Conservation (phyloP, 148 eudicot species). For the Rhododendron vialii region DNA sequence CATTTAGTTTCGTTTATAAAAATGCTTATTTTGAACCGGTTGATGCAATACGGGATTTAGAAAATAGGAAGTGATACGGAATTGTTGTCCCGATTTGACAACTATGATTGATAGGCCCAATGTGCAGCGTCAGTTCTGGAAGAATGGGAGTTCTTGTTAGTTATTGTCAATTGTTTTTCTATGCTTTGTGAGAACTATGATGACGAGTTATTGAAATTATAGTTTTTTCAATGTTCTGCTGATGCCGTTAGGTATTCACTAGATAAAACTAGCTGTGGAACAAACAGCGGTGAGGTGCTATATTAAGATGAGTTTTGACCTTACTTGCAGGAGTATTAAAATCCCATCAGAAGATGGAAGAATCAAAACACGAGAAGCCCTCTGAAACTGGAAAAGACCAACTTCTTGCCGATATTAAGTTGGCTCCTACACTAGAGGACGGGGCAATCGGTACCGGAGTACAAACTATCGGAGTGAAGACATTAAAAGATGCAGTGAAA, state of each 20-base stretch:
- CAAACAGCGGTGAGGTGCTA: neutral
- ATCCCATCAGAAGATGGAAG: constrained; percentile 13
- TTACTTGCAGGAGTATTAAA: constrained; percentile 25
- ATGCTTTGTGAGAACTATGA: neutral
- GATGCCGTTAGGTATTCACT: neutral
- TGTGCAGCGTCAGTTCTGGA: neutral
- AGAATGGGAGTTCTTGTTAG: neutral
- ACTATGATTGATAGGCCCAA: neutral
- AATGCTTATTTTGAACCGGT: neutral
- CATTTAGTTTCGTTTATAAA: neutral
- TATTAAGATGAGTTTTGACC: neutral
- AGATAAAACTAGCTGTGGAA: neutral
- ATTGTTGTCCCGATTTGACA: neutral
- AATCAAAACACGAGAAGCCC: neutral
- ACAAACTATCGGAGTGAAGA: constrained; percentile 22
- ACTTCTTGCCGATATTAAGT: constrained; percentile 6
- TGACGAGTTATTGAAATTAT: neutral
- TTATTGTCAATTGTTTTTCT: neutral
- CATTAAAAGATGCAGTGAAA: constrained; percentile 70
- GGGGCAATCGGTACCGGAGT: constrained; percentile 8
- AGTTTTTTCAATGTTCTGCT: neutral
- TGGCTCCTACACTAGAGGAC: constrained; percentile 12
- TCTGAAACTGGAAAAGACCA: constrained; percentile 8
- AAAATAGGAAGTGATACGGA: neutral
- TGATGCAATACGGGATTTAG: neutral